Percentiles rank a stretch among this genome's conserved stretches.
These are phyloP conservation scores for Serpula lacrymans DNA, from an alignment of 768 basidiomycete species.

Conservation along the genomic window DNA sequence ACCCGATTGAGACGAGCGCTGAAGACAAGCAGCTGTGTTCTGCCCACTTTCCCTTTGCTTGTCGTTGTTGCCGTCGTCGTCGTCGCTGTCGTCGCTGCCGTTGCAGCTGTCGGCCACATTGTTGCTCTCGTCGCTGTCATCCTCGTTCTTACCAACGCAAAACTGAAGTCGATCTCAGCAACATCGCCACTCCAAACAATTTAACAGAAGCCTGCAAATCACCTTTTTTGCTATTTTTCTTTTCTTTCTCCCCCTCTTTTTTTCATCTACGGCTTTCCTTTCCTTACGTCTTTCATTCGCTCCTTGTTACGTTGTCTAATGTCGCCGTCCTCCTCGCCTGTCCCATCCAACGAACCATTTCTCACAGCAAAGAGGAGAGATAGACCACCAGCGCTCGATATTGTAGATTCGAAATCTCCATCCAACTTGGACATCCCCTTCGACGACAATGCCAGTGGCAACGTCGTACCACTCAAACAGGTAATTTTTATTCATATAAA, in stretches of 20 bases:
- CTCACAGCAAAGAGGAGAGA: conserved; percentile 39
- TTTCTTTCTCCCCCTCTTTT: conserved; percentile 14
- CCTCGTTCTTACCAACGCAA: background rate
- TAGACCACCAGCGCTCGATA: conserved; percentile 51
- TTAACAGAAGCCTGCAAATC: too few relatives aligned
- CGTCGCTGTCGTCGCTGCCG: conserved; percentile 11
- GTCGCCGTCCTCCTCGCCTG: conserved; percentile 36
- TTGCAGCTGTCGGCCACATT: conserved; percentile 2
- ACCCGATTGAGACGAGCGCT: too few relatives aligned
- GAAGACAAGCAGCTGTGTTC: too few relatives aligned
- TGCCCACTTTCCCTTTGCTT: background rate
- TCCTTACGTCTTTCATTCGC: conserved; percentile 31
- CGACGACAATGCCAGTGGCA: conserved; percentile 21
- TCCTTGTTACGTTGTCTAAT: conserved; percentile 40
- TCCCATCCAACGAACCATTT: conserved; percentile 35
- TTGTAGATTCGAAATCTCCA: conserved; percentile 32
- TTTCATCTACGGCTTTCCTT: conserved; percentile 11
- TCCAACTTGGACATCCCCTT: conserved; percentile 39
- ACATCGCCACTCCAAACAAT: background rate
- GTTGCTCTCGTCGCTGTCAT: too few relatives aligned
- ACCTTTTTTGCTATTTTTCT: conserved; percentile 20
- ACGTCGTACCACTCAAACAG: conserved; percentile 5
- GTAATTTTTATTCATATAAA: conserved; percentile 12
- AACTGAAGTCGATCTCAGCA: background rate
- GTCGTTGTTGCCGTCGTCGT: conserved; percentile 4